phyloP scores from a whole-genome alignment of 129 eudicot species.

The Pseudognaphalium luteoalbum region DNA sequence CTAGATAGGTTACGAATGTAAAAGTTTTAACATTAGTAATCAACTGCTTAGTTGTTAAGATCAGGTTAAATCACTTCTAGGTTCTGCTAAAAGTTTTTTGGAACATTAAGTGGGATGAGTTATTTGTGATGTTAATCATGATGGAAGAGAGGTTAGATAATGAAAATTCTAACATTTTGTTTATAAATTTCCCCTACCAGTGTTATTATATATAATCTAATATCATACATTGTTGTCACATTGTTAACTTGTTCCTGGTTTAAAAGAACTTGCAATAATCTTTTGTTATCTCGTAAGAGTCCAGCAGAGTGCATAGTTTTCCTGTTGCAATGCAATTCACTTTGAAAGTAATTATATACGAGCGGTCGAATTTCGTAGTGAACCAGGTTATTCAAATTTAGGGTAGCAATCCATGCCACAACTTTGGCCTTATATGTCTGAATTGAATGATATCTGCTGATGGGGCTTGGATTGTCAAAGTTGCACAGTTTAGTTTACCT shows the following conservation, averaged over 20 bases:
- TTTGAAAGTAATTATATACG: no score
- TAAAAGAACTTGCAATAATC: background rate
- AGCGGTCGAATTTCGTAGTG: no score
- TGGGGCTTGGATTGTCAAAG: slow-evolving; percentile 6
- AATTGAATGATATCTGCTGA: slow-evolving; percentile 1
- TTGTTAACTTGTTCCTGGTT: background rate
- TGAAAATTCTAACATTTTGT: background rate
- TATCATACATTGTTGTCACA: background rate
- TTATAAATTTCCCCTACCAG: background rate
- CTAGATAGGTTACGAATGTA: background rate
- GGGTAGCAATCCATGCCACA: background rate
- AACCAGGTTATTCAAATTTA: no score
- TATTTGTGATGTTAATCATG: background rate
- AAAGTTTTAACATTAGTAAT: background rate
- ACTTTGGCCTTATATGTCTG: background rate
- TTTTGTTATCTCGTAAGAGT: background rate
- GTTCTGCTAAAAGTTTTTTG: background rate
- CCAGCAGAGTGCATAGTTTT: background rate
- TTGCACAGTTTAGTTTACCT: slow-evolving; percentile 11
- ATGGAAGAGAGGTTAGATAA: background rate
- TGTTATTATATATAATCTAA: no score
- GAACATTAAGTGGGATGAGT: background rate
- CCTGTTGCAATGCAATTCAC: background rate
- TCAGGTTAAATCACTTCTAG: background rate
- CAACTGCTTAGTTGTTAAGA: background rate